Evolutionary conservation across 306 rosid genomes (phyloP).

Genomic region (Crotalaria pallida): DNA sequence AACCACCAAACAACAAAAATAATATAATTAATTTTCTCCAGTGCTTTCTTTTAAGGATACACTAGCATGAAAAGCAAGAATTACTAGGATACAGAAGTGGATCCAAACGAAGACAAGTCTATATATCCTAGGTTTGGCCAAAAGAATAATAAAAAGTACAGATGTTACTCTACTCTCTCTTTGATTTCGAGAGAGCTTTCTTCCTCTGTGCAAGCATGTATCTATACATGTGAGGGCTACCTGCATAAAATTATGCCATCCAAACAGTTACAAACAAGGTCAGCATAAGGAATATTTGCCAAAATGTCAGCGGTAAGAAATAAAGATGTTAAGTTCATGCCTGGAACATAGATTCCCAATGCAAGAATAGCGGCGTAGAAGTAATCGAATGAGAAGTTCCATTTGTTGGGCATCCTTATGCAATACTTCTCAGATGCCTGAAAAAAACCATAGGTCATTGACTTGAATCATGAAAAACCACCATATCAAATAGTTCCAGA

Average conservation of each 20-base stretch:
- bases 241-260: constrained; percentile 39
- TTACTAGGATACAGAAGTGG: background rate
- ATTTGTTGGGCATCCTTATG: constrained; percentile 78
- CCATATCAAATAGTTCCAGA: constrained; percentile 4
- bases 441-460: constrained; percentile 1
- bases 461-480: constrained; percentile 5
- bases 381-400: constrained; percentile 80
- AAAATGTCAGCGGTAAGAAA: background rate
- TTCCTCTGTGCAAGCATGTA: constrained; percentile 75
- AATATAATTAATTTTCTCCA: background rate
- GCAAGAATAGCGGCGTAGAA: constrained; percentile 41
- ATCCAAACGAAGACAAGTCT: background rate
- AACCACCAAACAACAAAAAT: constrained; percentile 5
- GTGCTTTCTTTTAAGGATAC: background rate
- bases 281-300: background rate
- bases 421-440: constrained; percentile 70
- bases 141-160: background rate
- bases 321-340: constrained; percentile 32
- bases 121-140: constrained; percentile 4
- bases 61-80: background rate
- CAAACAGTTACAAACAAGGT: background rate
- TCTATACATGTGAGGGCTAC: constrained; percentile 59
- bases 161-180: constrained; percentile 37
- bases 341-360: constrained; percentile 63
- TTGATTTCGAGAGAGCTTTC: constrained; percentile 56